phyloP scores from a whole-genome alignment of 179 eudicot genomes.

The Heliamphora pulchella region DNA sequence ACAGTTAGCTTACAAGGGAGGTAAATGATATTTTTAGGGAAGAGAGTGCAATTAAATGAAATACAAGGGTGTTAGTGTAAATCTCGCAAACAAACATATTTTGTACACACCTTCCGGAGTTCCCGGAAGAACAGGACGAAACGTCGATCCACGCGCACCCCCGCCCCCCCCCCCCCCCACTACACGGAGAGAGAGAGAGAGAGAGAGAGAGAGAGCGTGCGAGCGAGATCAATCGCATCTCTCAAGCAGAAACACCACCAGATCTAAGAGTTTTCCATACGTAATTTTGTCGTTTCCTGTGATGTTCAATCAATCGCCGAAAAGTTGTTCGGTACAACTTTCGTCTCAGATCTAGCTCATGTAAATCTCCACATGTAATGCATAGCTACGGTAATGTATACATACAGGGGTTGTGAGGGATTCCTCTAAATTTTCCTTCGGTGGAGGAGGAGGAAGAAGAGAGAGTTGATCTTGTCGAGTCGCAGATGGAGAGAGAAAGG shows the following conservation, averaged over 20 bases:
- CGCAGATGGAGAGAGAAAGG: conserved; percentile 15
- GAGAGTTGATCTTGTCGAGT: not conserved
- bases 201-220: not conserved
- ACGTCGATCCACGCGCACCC: not conserved
- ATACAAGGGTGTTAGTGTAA: too few species aligned
- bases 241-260: not conserved
- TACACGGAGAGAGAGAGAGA: not conserved
- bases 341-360: conserved; percentile 5
- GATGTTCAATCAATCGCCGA: not conserved
- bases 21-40: too few species aligned
- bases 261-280: conserved; percentile 9
- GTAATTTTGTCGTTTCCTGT: not conserved
- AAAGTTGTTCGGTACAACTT: not conserved
- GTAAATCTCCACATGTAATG: not conserved
- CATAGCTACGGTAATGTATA: not conserved
- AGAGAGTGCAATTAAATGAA: too few species aligned
- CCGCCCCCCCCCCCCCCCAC: not conserved
- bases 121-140: conserved; percentile 16
- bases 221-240: conserved; percentile 5
- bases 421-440: not conserved
- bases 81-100: too few species aligned
- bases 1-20: too few species aligned
- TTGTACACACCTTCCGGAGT: too few species aligned
- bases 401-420: not conserved
- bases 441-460: not conserved